Percentiles rank a stretch among this genome's conserved stretches.
These are phyloP conservation scores for Colletotrichum echinochloae DNA, from an alignment of 2,329 filamentous ascomycete genomes.

Conservation along the genomic window DNA sequence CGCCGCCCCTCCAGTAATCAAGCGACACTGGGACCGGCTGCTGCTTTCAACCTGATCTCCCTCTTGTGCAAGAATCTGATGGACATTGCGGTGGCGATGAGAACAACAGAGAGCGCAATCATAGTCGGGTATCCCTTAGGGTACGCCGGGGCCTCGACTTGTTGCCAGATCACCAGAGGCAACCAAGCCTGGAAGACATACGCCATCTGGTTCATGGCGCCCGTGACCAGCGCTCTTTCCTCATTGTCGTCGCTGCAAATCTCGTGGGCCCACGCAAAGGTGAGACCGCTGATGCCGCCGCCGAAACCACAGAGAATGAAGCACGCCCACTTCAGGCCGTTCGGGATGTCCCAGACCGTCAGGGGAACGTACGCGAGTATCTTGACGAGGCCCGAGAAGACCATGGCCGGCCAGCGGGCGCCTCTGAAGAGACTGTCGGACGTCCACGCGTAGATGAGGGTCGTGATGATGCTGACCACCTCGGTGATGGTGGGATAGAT, in stretches of 20 bases:
- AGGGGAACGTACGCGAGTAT: slow-evolving; percentile 52
- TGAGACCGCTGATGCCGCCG: slow-evolving; percentile 29
- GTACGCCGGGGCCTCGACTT: slow-evolving; percentile 57
- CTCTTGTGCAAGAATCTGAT: slow-evolving; percentile 60
- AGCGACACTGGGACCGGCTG: neutral
- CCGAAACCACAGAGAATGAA: slow-evolving; percentile 52
- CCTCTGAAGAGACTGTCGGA: slow-evolving; percentile 27
- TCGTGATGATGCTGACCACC: slow-evolving; percentile 31
- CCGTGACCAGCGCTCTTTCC: slow-evolving; percentile 31
- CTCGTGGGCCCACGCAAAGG: slow-evolving; percentile 42
- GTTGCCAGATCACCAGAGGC: slow-evolving; percentile 62
- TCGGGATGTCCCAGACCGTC: slow-evolving; percentile 66
- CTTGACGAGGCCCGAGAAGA: slow-evolving; percentile 28
- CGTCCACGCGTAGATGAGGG: slow-evolving; percentile 32
- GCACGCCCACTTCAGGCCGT: slow-evolving; percentile 65
- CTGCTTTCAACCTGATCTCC: slow-evolving; percentile 46
- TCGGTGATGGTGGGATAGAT: slow-evolving; percentile 52
- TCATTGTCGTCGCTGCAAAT: slow-evolving; percentile 36
- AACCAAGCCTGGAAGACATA: slow-evolving; percentile 69
- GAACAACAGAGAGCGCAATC: slow-evolving; percentile 53
- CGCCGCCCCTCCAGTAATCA: no score
- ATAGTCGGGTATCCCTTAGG: slow-evolving; percentile 57
- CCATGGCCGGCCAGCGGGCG: slow-evolving; percentile 62
- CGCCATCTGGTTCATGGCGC: slow-evolving; percentile 38
- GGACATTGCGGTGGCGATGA: slow-evolving; percentile 63